Percentiles rank a stretch among this genome's conserved stretches.
Evolutionary conservation across 2,329 filamentous ascomycete genomes (phyloP).

Genomic region (Beauveria pseudobassiana): DNA sequence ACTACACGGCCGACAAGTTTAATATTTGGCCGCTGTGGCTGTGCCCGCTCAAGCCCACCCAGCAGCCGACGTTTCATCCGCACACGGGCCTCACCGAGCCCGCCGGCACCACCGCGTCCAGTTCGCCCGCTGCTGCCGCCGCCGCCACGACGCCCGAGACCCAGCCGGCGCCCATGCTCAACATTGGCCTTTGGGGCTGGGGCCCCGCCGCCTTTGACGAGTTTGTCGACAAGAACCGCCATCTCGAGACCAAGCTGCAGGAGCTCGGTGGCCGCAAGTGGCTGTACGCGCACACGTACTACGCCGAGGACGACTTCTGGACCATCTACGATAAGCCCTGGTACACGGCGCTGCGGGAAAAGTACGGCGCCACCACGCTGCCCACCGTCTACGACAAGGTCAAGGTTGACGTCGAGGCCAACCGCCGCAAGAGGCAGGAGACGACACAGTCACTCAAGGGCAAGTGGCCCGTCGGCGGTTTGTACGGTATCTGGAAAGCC

Average conservation of each 20-base stretch:
- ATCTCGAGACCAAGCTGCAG: conserved; percentile 61
- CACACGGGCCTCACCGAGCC: conserved; percentile 32
- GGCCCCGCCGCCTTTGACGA: conserved; percentile 47
- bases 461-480: conserved; percentile 48
- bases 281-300: conserved; percentile 82
- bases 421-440: conserved; percentile 29
- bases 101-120: background rate
- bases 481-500: conserved; percentile 52
- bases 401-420: conserved; percentile 43
- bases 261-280: conserved; percentile 74
- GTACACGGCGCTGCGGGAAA: conserved; percentile 56
- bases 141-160: conserved; percentile 11
- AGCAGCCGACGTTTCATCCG: conserved; percentile 48
- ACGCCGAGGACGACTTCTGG: conserved; percentile 67
- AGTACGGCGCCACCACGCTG: conserved; percentile 54
- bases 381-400: conserved; percentile 68
- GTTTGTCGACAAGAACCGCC: conserved; percentile 65
- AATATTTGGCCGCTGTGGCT: conserved; percentile 55
- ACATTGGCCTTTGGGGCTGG: conserved; percentile 73
- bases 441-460: conserved; percentile 38
- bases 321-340: conserved; percentile 47
- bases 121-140: background rate
- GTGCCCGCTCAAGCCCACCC: conserved; percentile 44
- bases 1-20: conserved; percentile 44
- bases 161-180: conserved; percentile 39